phyloP scores from a whole-genome alignment of 768 basidiomycete species.

The Russula virescens region DNA sequence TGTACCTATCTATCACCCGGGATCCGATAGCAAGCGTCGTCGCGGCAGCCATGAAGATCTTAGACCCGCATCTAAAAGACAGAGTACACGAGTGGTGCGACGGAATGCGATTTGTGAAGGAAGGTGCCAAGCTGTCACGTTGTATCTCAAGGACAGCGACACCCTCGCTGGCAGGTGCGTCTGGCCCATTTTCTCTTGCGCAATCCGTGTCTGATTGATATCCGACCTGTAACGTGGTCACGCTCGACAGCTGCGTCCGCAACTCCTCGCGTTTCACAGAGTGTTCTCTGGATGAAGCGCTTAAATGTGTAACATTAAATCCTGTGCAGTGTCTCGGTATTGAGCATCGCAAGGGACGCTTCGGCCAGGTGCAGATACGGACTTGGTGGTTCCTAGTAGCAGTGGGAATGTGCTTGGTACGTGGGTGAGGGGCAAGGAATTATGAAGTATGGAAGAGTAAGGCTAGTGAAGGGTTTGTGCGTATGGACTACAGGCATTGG shows the following conservation, averaged over 20 bases:
- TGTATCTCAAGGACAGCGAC: slow-evolving; percentile 78
- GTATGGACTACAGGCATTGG: neutral
- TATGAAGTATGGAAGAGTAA: slow-evolving; percentile 61
- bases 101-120: slow-evolving; percentile 71
- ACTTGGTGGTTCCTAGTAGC: slow-evolving; percentile 70
- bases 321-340: slow-evolving; percentile 82
- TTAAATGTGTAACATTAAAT: slow-evolving; percentile 81
- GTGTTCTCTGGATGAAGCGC: slow-evolving; percentile 72
- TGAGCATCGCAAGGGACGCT: slow-evolving; percentile 77
- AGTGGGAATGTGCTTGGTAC: slow-evolving; percentile 63
- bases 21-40: neutral
- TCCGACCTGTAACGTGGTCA: slow-evolving; percentile 54
- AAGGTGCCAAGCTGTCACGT: slow-evolving; percentile 70
- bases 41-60: slow-evolving; percentile 74
- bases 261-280: slow-evolving; percentile 83
- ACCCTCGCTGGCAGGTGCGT: slow-evolving; percentile 82
- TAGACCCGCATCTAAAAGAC: slow-evolving; percentile 82
- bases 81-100: slow-evolving; percentile 88
- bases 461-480: neutral
- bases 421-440: slow-evolving; percentile 73
- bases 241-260: slow-evolving; percentile 77
- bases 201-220: neutral
- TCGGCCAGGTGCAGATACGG: slow-evolving; percentile 78
- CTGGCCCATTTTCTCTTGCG: slow-evolving; percentile 15
- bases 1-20: neutral